Percentiles rank a stretch among this genome's conserved stretches.
Conservation (phyloP, 495 filamentous ascomycete species). For the Tricharina praecox region DNA sequence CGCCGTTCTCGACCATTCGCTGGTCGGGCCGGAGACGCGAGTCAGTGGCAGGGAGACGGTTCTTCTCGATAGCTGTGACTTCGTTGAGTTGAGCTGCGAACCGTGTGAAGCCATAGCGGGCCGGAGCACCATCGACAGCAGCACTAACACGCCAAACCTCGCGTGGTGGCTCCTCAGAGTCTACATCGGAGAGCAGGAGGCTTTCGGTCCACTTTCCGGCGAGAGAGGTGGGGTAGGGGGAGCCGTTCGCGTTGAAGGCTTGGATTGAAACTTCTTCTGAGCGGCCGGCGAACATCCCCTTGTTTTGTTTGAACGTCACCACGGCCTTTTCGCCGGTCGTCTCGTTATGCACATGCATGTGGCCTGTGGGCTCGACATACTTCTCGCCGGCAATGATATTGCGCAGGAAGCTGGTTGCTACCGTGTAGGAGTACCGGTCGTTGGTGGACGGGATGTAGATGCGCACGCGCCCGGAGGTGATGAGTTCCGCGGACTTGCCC, state of each 20-base stretch:
- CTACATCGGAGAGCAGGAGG: conserved; percentile 41
- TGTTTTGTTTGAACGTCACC: conserved; percentile 70
- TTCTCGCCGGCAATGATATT: conserved; percentile 98
- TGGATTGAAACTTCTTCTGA: conserved; percentile 75
- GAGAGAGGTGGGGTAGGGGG: conserved; percentile 43
- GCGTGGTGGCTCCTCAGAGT: conserved; percentile 36
- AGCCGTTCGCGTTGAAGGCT: conserved; percentile 46
- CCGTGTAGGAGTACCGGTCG: conserved; percentile 69
- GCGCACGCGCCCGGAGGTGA: conserved; percentile 71
- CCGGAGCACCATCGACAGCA: conserved; percentile 55
- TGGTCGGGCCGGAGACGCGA: conserved; percentile 78
- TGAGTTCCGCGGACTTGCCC: conserved; percentile 89
- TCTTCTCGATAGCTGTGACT: conserved; percentile 60
- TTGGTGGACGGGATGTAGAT: conserved; percentile 40
- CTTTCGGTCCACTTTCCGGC: conserved; percentile 69
- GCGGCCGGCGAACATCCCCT: conserved; percentile 85
- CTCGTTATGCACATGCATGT: conserved; percentile 67
- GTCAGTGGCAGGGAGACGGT: conserved; percentile 55
- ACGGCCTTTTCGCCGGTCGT: conserved; percentile 59
- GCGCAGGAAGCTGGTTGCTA: conserved; percentile 73
- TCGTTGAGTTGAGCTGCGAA: conserved; percentile 84
- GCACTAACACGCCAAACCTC: conserved; percentile 63
- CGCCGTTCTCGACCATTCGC: conserved; percentile 64
- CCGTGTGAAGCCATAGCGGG: conserved; percentile 67
- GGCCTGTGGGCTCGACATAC: conserved; percentile 88